A percentile compares a stretch with the other conserved stretches of the same genome.
phyloP scores from a whole-genome alignment of 169 alveolate genomes.

The Plasmodium vivax region DNA sequence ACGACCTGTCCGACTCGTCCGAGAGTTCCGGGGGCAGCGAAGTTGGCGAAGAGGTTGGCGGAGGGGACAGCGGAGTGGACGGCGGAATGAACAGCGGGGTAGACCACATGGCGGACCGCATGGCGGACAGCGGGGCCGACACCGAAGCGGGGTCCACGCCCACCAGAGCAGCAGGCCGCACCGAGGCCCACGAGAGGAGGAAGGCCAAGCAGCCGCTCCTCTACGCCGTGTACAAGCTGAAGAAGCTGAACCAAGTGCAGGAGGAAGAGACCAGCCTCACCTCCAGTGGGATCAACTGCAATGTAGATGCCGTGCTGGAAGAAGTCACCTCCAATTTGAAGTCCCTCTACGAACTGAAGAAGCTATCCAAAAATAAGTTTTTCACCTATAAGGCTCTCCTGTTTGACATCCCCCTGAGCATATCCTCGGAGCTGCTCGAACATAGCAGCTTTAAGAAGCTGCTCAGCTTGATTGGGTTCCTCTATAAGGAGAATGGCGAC shows the following conservation, averaged over 20 bases:
- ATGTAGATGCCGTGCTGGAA: constrained; percentile 33
- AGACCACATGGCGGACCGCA: neutral
- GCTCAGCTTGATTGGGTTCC: constrained; percentile 28
- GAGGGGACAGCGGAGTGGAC: neutral
- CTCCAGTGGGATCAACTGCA: constrained; percentile 17
- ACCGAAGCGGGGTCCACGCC: neutral
- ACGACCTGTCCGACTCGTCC: neutral
- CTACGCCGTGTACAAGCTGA: constrained; percentile 25
- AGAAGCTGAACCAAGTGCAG: constrained; percentile 30
- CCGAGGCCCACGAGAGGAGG: neutral
- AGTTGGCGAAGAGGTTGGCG: no score
- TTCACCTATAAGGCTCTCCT: constrained; percentile 11
- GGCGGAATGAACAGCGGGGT: neutral
- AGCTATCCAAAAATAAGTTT: constrained; percentile 22
- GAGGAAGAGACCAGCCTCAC: constrained; percentile 9
- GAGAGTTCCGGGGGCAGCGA: neutral
- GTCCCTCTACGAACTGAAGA: constrained; percentile 58
- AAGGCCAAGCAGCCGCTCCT: constrained; percentile 56
- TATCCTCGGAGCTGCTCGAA: constrained; percentile 50
- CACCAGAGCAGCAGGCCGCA: neutral
- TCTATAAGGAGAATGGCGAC: constrained; percentile 24
- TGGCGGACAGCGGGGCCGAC: neutral
- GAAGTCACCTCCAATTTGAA: constrained; percentile 9
- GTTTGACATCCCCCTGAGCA: constrained; percentile 67
- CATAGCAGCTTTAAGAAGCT: constrained; percentile 44